Base-by-base conservation (phyloP, 116 monocot species). In the Trichopus zeylanicus region DNA sequence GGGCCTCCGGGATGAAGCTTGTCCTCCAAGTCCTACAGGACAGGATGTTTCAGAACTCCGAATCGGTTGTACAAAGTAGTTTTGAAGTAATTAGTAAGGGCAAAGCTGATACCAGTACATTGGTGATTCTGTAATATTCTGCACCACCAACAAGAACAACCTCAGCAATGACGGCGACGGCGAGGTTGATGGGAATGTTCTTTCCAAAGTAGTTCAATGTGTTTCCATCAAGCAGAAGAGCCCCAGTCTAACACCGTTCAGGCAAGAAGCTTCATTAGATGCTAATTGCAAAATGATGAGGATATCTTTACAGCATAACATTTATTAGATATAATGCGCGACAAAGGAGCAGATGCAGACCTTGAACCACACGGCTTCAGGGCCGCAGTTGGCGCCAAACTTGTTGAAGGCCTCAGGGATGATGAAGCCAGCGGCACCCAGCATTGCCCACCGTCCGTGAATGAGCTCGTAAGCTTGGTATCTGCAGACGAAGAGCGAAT, bases 321-420 rank as follows among this genome's bases (percentile, higher is more conserved):
- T n/a, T n/a, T n/a, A n/a, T 37, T 11, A 11, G 37, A 37, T 37
- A 37, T 37, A 37, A 37, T 37, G 37, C 37, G 15, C 3, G 23
- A 8, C 7, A 52, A 20, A 52, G 8, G 3, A 3, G 26, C 24
- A 6, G 24, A 23, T 13, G 11, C 28, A 20, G 21, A 91, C 97
- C 91, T 98, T 98, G 85, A 98, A 98, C 97, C 97, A 98, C 21
- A 98, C 97, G 9, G 97, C 97, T 68, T 98, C 97, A 12, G 97
- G 97, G 59, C 97, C 97, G 35, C 97, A 98, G 63, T 81, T 68
- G 3, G 97, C 97, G 1, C 97, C 97, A 25, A 75, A 98, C 60
- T 98, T 98, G 97, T 98, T 91, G 80, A 87, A 98, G 69, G 97
- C 91, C 73, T 98, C 97, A 0, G 97, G 97, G 64, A 98, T 98